phyloP scores from a whole-genome alignment of 352 stramenopile genomes.

The Peronosclerospora sorghi region DNA sequence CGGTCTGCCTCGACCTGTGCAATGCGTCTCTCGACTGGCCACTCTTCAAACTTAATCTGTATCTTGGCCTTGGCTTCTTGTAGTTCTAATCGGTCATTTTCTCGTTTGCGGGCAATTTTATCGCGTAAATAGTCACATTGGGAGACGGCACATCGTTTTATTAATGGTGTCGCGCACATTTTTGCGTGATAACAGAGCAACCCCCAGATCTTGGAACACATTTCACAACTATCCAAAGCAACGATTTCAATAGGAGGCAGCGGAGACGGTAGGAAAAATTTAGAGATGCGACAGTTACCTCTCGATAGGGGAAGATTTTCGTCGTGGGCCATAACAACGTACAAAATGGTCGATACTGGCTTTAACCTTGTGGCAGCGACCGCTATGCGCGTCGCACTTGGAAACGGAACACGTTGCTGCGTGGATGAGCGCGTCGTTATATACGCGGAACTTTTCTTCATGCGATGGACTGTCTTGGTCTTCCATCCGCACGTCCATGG shows the following conservation, averaged over 20 bases:
- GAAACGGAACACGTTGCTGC: constrained; percentile 42
- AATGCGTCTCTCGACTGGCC: constrained; percentile 70
- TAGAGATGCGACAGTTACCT: constrained; percentile 23
- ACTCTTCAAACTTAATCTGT: constrained; percentile 44
- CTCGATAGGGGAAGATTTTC: constrained; percentile 61
- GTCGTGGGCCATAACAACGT: constrained; percentile 68
- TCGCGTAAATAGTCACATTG: constrained; percentile 81
- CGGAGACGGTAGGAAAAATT: neutral
- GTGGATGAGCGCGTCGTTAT: constrained; percentile 75
- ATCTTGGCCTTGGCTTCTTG: constrained; percentile 38
- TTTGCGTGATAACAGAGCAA: constrained; percentile 83
- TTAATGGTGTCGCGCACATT: constrained; percentile 41
- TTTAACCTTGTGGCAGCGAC: constrained; percentile 81
- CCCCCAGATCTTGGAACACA: constrained; percentile 79
- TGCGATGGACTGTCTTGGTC: constrained; percentile 25
- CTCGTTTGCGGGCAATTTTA: constrained; percentile 70
- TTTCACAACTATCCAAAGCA: constrained; percentile 38
- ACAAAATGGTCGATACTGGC: constrained; percentile 84
- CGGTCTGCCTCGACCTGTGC: constrained; percentile 70
- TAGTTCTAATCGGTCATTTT: constrained; percentile 50
- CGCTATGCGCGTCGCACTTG: constrained; percentile 47
- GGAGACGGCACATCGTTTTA: constrained; percentile 58
- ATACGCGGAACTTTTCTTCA: constrained; percentile 79
- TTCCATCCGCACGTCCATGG: constrained; percentile 43
- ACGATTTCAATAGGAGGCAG: neutral